Evolutionary conservation across 345 rosid genomes (phyloP).

Genomic region (Citrus maxima): DNA sequence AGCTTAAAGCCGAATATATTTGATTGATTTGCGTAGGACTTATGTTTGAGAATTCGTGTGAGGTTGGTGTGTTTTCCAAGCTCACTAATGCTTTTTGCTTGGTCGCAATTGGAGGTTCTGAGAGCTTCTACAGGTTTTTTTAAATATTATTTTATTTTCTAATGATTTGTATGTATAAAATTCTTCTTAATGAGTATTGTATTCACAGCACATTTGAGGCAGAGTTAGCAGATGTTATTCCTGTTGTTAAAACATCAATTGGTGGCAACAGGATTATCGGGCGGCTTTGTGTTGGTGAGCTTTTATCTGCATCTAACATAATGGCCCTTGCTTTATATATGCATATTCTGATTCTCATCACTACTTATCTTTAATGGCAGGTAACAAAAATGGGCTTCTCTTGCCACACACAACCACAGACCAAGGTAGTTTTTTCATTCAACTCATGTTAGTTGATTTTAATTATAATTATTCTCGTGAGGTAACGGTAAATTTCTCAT

Average conservation of each 20-base stretch:
- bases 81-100: conserved; percentile 87
- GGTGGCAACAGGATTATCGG: conserved; percentile 84
- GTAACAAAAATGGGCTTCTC: conserved; percentile 95
- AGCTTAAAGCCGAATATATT: too few species aligned
- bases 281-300: conserved; percentile 80
- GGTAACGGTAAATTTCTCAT: neutral
- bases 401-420: conserved; percentile 92
- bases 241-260: conserved; percentile 87
- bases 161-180: neutral
- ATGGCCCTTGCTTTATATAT: neutral
- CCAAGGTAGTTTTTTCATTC: conserved; percentile 56
- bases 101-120: conserved; percentile 86
- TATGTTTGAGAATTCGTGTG: conserved; percentile 82
- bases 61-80: conserved; percentile 83
- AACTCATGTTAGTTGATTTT: neutral
- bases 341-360: neutral
- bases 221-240: conserved; percentile 79
- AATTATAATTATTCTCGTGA: neutral
- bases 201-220: conserved; percentile 63
- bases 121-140: conserved; percentile 75
- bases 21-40: conserved; percentile 45
- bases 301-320: neutral
- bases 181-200: conserved; percentile 6
- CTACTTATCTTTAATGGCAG: conserved; percentile 30
- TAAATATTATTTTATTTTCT: neutral